These are phyloP conservation scores for Lasiosphaeria hispida DNA, from an alignment of 495 filamentous ascomycete genomes.

Conservation along the genomic window DNA sequence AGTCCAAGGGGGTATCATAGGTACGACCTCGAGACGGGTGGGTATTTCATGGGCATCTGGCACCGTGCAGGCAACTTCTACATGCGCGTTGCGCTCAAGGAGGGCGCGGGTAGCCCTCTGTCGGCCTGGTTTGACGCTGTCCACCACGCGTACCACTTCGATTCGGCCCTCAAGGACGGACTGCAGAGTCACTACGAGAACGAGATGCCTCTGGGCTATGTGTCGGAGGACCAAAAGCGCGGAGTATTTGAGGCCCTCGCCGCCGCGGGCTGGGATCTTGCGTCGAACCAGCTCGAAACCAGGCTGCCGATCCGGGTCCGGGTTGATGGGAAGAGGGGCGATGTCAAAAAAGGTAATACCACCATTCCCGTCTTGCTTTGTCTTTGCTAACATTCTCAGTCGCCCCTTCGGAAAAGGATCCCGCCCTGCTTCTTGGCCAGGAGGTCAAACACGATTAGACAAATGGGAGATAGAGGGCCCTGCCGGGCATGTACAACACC, in stretches of 20 bases:
- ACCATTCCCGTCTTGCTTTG: not conserved
- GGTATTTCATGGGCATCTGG: conserved; percentile 57
- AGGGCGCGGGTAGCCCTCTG: conserved; percentile 52
- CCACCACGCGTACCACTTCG: conserved; percentile 49
- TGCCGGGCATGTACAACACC: not conserved
- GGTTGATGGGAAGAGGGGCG: conserved; percentile 13
- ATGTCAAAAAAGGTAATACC: conserved; percentile 30
- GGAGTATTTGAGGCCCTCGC: conserved; percentile 31
- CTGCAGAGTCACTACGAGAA: conserved; percentile 33
- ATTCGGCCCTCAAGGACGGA: conserved; percentile 35
- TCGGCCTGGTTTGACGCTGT: conserved; percentile 77
- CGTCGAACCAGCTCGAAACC: conserved; percentile 45
- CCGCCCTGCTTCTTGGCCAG: conserved; percentile 8
- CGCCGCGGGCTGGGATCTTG: conserved; percentile 45
- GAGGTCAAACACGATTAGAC: conserved; percentile 26
- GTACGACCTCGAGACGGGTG: conserved; percentile 48
- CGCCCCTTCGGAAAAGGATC: conserved; percentile 25
- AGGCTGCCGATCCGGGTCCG: conserved; percentile 31
- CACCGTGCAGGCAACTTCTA: conserved; percentile 42
- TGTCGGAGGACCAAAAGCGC: conserved; percentile 34
- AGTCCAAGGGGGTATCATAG: conserved; percentile 44
- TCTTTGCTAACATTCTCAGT: conserved; percentile 14
- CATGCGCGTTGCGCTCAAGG: conserved; percentile 63
- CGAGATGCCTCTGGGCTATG: conserved; percentile 35
- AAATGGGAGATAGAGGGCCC: too few species aligned